Percentiles rank a stretch among this genome's conserved stretches.
Evolutionary conservation across 2,329 filamentous ascomycete species (phyloP).

Genomic region (Fusarium illudens): DNA sequence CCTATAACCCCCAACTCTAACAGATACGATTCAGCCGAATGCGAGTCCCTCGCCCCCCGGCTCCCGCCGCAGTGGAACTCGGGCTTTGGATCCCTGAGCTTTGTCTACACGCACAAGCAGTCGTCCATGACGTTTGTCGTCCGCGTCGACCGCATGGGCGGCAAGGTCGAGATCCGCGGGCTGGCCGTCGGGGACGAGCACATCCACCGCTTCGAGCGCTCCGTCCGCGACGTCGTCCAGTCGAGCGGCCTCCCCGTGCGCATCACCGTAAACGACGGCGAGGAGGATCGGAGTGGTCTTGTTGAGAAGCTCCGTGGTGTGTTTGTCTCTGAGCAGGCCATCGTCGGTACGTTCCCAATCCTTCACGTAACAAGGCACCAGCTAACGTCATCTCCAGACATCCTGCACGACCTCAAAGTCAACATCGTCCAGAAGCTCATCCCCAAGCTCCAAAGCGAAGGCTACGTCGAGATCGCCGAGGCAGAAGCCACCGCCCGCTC

Average conservation of each 20-base stretch:
- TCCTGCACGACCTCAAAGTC: conserved; percentile 76
- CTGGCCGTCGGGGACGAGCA: conserved; percentile 82
- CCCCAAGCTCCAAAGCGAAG: conserved; percentile 78
- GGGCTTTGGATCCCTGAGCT: conserved; percentile 74
- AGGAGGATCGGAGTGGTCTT: conserved; percentile 61
- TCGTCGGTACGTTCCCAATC: conserved; percentile 54
- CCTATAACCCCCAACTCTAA: background rate
- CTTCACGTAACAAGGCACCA: background rate
- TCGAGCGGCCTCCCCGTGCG: conserved; percentile 63
- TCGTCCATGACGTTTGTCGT: conserved; percentile 86
- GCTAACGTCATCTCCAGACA: conserved; percentile 52
- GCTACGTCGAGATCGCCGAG: conserved; percentile 72
- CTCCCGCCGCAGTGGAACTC: conserved; percentile 85
- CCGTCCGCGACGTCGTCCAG: conserved; percentile 76
- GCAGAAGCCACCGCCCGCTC: conserved; percentile 53
- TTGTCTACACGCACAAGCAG: conserved; percentile 86
- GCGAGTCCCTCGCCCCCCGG: conserved; percentile 65
- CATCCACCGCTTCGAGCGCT: conserved; percentile 79
- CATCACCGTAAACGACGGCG: conserved; percentile 57
- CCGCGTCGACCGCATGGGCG: conserved; percentile 82
- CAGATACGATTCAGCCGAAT: conserved; percentile 49
- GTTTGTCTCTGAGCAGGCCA: conserved; percentile 77
- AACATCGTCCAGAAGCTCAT: conserved; percentile 86
- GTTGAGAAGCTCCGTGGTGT: conserved; percentile 62
- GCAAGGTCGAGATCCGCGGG: conserved; percentile 84